A percentile compares a stretch with the other conserved stretches of the same genome.
phyloP scores from a whole-genome alignment of 306 rosid species.

The Prunus mira region DNA sequence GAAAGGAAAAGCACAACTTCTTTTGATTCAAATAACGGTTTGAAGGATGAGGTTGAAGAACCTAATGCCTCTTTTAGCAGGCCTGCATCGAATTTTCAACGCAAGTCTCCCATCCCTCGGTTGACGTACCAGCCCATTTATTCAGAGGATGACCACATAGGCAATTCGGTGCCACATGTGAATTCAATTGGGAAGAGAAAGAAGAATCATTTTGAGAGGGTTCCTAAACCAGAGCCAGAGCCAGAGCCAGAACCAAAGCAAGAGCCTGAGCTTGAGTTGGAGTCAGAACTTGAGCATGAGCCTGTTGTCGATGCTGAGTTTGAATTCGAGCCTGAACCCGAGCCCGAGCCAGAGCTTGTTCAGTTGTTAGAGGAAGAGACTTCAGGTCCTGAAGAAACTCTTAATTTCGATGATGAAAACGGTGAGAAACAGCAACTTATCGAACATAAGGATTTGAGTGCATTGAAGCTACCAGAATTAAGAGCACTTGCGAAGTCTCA shows the following conservation, averaged over 20 bases:
- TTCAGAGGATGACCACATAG: conserved; percentile 32
- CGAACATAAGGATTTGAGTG: conserved; percentile 53
- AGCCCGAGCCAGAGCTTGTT: conserved; percentile 39
- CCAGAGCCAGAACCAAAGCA: conserved; percentile 24
- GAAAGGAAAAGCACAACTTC: conserved; percentile 36
- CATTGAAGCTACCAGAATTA: conserved; percentile 67
- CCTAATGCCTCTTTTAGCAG: conserved; percentile 38
- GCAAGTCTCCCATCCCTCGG: conserved; percentile 84
- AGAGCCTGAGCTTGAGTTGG: conserved; percentile 14
- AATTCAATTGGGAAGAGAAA: conserved; percentile 34
- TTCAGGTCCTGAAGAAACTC: conserved; percentile 39
- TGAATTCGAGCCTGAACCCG: conserved; percentile 17
- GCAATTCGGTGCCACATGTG: conserved; percentile 21
- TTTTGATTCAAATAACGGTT: conserved; percentile 42
- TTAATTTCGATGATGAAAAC: conserved; percentile 20
- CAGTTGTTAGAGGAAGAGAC: conserved; percentile 49
- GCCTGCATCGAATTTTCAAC: conserved; percentile 79
- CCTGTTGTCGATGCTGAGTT: background rate
- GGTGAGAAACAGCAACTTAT: conserved; percentile 27
- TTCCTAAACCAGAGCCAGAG: conserved; percentile 29
- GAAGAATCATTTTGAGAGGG: conserved; percentile 37
- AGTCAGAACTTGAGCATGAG: conserved; percentile 41
- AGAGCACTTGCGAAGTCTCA: conserved; percentile 83
- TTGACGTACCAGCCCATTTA: conserved; percentile 52
- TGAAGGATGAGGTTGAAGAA: conserved; percentile 55